These are phyloP conservation scores for Termitomyces sp. DNA, from an alignment of 768 basidiomycete species.

Conservation along the genomic window DNA sequence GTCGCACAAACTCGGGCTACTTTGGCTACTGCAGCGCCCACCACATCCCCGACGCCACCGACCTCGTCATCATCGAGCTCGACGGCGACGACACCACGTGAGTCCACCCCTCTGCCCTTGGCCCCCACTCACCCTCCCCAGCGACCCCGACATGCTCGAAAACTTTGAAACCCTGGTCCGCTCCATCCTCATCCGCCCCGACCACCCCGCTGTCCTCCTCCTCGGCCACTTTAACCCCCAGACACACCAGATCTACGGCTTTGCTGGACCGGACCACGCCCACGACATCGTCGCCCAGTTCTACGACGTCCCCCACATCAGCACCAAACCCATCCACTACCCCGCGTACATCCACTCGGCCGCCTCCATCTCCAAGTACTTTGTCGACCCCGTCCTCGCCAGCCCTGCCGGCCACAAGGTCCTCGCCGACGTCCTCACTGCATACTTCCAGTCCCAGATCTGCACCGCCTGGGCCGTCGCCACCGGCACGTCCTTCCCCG, in stretches of 20 bases:
- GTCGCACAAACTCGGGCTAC: slow-evolving; percentile 88
- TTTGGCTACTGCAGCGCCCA: slow-evolving; percentile 93
- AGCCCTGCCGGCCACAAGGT: slow-evolving; percentile 77
- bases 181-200: slow-evolving; percentile 84
- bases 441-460: slow-evolving; percentile 87
- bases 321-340: slow-evolving; percentile 79
- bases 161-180: slow-evolving; percentile 92
- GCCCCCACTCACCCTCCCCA: no score
- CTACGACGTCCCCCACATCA: slow-evolving; percentile 95
- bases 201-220: slow-evolving; percentile 87
- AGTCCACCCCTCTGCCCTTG: no score
- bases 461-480: slow-evolving; percentile 81
- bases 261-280: slow-evolving; percentile 85
- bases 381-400: slow-evolving; percentile 78
- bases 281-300: slow-evolving; percentile 92
- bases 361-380: slow-evolving; percentile 61
- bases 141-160: slow-evolving; percentile 66
- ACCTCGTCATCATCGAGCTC: slow-evolving; percentile 93
- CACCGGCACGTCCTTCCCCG: slow-evolving; percentile 60
- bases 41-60: slow-evolving; percentile 90
- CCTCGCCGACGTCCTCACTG: slow-evolving; percentile 84
- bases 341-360: slow-evolving; percentile 77
- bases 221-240: slow-evolving; percentile 97
- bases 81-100: slow-evolving; percentile 87
- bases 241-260: slow-evolving; percentile 71